Conservation (phyloP, 2,329 filamentous ascomycete species). For the Torrubiella hemipterigena region DNA sequence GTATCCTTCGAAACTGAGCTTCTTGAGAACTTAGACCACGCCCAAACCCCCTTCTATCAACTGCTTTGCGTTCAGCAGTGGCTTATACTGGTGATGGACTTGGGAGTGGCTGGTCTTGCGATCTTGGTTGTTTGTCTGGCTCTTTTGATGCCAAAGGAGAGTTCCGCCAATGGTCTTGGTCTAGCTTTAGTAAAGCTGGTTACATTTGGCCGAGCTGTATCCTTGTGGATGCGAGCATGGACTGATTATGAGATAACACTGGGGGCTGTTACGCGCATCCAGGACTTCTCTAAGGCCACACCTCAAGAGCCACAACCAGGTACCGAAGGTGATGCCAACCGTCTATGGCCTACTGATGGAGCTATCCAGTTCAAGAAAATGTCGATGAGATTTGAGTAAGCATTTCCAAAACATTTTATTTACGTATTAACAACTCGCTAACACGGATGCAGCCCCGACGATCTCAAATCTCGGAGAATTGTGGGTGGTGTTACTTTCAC, state of each 20-base stretch:
- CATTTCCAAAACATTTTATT: not conserved
- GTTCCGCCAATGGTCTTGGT: not conserved
- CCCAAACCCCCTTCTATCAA: not conserved
- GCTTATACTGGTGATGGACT: not conserved
- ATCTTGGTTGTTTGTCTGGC: not conserved
- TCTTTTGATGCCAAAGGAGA: not conserved
- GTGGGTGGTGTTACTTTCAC: not conserved
- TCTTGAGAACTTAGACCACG: not conserved
- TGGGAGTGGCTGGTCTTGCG: not conserved
- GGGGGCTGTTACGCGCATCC: not conserved
- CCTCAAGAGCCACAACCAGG: not conserved
- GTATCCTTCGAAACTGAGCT: not conserved
- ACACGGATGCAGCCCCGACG: not conserved
- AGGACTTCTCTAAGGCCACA: not conserved
- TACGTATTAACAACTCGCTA: not conserved
- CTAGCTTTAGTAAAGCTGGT: not conserved
- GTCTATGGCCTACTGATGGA: not conserved
- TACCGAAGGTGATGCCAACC: not conserved
- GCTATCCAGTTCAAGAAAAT: not conserved
- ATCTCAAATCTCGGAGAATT: not conserved
- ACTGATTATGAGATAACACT: not conserved
- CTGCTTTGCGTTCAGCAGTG: not conserved
- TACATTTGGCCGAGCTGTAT: not conserved
- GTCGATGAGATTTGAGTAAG: not conserved
- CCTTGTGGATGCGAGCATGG: not conserved